These are phyloP conservation scores for Coemansia sp. DNA, from an alignment of 192 early-diverging fungal species.

Conservation along the genomic window DNA sequence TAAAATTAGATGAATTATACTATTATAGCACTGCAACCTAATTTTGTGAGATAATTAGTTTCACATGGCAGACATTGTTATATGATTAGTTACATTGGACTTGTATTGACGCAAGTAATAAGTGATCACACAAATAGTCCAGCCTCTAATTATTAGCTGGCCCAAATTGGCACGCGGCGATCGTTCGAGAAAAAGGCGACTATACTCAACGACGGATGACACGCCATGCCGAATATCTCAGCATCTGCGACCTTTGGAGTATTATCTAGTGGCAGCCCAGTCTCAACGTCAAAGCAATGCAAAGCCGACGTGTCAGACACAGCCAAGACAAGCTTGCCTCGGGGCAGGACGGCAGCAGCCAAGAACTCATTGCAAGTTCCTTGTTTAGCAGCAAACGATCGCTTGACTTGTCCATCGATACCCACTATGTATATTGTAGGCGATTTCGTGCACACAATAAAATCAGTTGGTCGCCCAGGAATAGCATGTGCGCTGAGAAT, in stretches of 20 bases:
- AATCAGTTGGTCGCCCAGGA: constrained; percentile 66
- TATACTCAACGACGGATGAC: constrained; percentile 87
- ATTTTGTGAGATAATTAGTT: too few relatives aligned
- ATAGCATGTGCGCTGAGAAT: constrained; percentile 62
- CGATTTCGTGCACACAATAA: constrained; percentile 82
- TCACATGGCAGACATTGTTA: too few relatives aligned
- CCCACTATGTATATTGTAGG: constrained; percentile 71
- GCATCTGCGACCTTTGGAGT: constrained; percentile 60
- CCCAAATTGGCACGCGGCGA: constrained; percentile 41
- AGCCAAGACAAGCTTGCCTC: constrained; percentile 83
- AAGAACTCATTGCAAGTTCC: constrained; percentile 60
- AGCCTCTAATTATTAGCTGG: neutral
- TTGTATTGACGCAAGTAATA: too few relatives aligned
- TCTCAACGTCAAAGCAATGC: constrained; percentile 69
- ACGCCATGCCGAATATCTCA: constrained; percentile 76
- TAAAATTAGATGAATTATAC: too few relatives aligned
- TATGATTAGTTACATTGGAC: too few relatives aligned
- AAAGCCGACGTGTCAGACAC: constrained; percentile 70
- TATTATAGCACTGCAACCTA: too few relatives aligned
- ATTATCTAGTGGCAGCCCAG: constrained; percentile 38
- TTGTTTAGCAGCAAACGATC: constrained; percentile 52
- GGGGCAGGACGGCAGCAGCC: constrained; percentile 64
- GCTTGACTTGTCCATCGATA: constrained; percentile 62
- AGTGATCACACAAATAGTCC: too few relatives aligned
- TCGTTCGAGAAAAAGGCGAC: constrained; percentile 44